Conservation (phyloP, 2,329 filamentous ascomycete genomes). For the Aspergillus sojae region DNA sequence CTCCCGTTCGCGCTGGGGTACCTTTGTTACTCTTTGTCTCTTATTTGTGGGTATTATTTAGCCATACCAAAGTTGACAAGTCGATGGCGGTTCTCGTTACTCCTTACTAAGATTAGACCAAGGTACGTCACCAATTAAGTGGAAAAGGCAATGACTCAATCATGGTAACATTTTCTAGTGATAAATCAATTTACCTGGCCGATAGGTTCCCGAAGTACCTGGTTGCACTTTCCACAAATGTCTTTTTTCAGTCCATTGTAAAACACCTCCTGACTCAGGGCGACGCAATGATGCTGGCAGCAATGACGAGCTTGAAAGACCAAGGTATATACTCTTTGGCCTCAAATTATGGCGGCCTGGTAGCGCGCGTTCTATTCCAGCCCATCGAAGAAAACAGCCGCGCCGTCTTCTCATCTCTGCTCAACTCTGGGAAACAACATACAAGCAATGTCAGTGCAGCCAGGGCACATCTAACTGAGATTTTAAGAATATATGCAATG, state of each 20-base stretch:
- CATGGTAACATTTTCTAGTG: slow-evolving; percentile 25
- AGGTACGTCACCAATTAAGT: slow-evolving; percentile 38
- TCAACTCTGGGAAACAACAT: slow-evolving; percentile 49
- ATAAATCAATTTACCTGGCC: slow-evolving; percentile 51
- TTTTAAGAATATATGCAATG: slow-evolving; percentile 74
- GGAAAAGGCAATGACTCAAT: background rate
- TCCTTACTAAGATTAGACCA: slow-evolving; percentile 50
- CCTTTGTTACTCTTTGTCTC: slow-evolving; percentile 69
- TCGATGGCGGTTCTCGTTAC: slow-evolving; percentile 68
- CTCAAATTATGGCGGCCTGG: slow-evolving; percentile 88
- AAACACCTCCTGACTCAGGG: slow-evolving; percentile 95
- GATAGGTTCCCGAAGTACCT: slow-evolving; percentile 71
- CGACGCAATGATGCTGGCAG: slow-evolving; percentile 83
- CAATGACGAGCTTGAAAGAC: slow-evolving; percentile 73
- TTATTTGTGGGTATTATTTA: slow-evolving; percentile 71
- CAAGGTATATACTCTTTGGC: slow-evolving; percentile 93
- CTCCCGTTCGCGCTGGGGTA: slow-evolving; percentile 90
- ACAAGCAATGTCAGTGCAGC: slow-evolving; percentile 26
- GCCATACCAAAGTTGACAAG: slow-evolving; percentile 61
- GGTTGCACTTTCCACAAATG: slow-evolving; percentile 72
- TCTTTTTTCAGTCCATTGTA: slow-evolving; percentile 84
- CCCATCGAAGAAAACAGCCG: slow-evolving; percentile 93
- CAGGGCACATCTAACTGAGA: slow-evolving; percentile 40
- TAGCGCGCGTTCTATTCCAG: slow-evolving; percentile 88
- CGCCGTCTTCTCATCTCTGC: slow-evolving; percentile 82